These are phyloP conservation scores for Avicennia marina DNA, from an alignment of 257 asterid species.

Conservation along the genomic window DNA sequence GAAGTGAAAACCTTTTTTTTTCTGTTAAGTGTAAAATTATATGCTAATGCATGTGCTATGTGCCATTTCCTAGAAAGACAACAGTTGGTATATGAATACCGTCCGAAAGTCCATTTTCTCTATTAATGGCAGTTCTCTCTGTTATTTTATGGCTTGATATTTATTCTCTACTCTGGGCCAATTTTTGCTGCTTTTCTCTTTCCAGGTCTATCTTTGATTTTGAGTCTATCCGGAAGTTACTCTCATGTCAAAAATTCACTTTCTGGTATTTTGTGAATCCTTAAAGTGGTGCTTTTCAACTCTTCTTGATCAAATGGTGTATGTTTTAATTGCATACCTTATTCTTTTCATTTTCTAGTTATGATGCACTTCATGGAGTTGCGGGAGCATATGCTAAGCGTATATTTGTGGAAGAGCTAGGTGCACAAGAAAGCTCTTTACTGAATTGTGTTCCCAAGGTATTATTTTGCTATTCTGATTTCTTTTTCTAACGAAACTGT, in stretches of 20 bases:
- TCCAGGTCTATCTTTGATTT: conserved; percentile 90
- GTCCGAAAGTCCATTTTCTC: not conserved
- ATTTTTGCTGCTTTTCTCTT: conserved; percentile 17
- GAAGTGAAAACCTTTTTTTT: not conserved
- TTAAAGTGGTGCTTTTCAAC: conserved; percentile 12
- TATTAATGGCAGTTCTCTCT: too few relatives aligned
- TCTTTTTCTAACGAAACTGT: not conserved
- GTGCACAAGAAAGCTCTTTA: conserved; percentile 78
- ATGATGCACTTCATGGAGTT: conserved; percentile 97
- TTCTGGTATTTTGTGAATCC: conserved; percentile 60
- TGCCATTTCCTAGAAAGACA: too few relatives aligned
- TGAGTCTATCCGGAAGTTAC: conserved; percentile 70
- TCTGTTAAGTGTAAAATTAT: too few relatives aligned
- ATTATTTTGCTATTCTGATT: not conserved
- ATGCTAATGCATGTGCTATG: not conserved
- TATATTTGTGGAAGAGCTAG: conserved; percentile 93
- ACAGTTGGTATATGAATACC: not conserved
- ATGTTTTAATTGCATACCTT: too few relatives aligned
- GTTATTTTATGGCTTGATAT: not conserved
- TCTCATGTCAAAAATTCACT: conserved; percentile 72
- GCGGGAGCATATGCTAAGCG: conserved; percentile 94
- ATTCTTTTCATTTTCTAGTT: conserved; percentile 43
- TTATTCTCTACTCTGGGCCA: not conserved
- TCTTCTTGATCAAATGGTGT: too few relatives aligned
- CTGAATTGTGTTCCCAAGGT: conserved; percentile 96